Evolutionary conservation across 441 rosid genomes (phyloP).

Genomic region (Manihot esculenta): DNA sequence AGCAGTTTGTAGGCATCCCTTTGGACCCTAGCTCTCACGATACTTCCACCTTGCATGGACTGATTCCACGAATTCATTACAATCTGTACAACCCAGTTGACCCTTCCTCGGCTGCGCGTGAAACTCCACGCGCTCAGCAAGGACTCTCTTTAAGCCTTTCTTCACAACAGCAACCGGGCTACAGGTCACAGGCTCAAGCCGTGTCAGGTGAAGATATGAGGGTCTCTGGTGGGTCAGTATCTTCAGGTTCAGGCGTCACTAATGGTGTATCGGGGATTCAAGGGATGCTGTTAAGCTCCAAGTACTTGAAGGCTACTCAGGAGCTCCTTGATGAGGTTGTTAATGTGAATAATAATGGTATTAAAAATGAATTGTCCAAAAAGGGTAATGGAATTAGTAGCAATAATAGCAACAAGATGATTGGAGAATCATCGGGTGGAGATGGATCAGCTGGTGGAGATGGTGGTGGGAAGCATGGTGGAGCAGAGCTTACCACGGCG

Average conservation of each 20-base stretch:
- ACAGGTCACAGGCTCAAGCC: slow-evolving; percentile 46
- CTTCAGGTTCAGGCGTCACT: slow-evolving; percentile 72
- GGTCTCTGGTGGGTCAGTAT: slow-evolving; percentile 55
- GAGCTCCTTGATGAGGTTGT: slow-evolving; percentile 95
- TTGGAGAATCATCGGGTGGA: slow-evolving; percentile 56
- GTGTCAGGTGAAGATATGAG: slow-evolving; percentile 53
- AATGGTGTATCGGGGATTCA: slow-evolving; percentile 66
- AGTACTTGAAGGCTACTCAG: slow-evolving; percentile 88
- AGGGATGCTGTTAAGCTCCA: slow-evolving; percentile 69
- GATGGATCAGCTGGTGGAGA: slow-evolving; percentile 53
- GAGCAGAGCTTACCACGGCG: slow-evolving; percentile 63
- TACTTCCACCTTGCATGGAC: slow-evolving; percentile 66
- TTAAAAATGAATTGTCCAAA: slow-evolving; percentile 44
- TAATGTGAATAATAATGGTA: slow-evolving; percentile 57
- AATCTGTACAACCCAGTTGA: slow-evolving; percentile 65
- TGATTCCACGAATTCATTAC: slow-evolving; percentile 69
- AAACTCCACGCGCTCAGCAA: slow-evolving; percentile 68
- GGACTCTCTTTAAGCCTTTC: slow-evolving; percentile 88
- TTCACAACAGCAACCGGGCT: slow-evolving; percentile 64
- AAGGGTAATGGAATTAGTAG: slow-evolving; percentile 35
- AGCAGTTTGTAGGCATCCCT: slow-evolving; percentile 84
- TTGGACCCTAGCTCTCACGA: slow-evolving; percentile 56
- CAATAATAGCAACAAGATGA: slow-evolving; percentile 33
- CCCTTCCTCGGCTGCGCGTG: slow-evolving; percentile 51
- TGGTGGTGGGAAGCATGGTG: slow-evolving; percentile 45